A percentile compares a stretch with the other conserved stretches of the same genome.
Evolutionary conservation across 2,329 filamentous ascomycete species (phyloP).

Genomic region (Simplicillium sp.): DNA sequence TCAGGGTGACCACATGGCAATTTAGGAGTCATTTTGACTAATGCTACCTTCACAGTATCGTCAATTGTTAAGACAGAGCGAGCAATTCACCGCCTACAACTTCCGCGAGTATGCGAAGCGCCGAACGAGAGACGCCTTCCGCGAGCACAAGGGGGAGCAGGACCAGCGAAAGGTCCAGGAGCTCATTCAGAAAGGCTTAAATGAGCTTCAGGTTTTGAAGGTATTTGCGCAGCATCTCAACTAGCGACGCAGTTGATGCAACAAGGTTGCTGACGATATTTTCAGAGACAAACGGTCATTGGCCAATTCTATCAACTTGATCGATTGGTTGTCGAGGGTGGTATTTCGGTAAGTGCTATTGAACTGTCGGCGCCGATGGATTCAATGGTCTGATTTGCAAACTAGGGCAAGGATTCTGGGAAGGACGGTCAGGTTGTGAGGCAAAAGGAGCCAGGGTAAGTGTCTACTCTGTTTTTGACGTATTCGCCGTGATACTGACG

Average conservation of each 20-base stretch:
- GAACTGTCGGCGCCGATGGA: neutral
- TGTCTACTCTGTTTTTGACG: too few species aligned
- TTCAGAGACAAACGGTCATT: slow-evolving; percentile 83
- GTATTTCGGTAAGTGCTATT: slow-evolving; percentile 56
- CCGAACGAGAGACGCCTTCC: slow-evolving; percentile 83
- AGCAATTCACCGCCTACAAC: slow-evolving; percentile 89
- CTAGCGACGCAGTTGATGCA: neutral
- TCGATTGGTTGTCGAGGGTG: slow-evolving; percentile 82
- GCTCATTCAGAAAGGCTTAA: slow-evolving; percentile 77
- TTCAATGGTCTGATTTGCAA: slow-evolving; percentile 8
- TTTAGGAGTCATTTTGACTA: slow-evolving; percentile 4
- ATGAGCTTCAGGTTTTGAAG: slow-evolving; percentile 85
- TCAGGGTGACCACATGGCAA: neutral
- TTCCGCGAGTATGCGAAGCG: slow-evolving; percentile 95
- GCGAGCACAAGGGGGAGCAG: slow-evolving; percentile 63
- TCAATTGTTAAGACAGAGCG: slow-evolving; percentile 76
- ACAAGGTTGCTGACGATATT: slow-evolving; percentile 4
- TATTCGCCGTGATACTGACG: slow-evolving; percentile 3
- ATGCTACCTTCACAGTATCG: slow-evolving; percentile 57
- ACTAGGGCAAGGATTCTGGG: slow-evolving; percentile 60
- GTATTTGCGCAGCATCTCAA: slow-evolving; percentile 34
- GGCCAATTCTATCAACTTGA: slow-evolving; percentile 94
- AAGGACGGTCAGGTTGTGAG: slow-evolving; percentile 57
- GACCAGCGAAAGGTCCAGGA: slow-evolving; percentile 77
- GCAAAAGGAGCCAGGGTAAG: slow-evolving; percentile 73